These are phyloP conservation scores for Lactarius pseudohatsudake DNA, from an alignment of 768 basidiomycete genomes.

Conservation along the genomic window DNA sequence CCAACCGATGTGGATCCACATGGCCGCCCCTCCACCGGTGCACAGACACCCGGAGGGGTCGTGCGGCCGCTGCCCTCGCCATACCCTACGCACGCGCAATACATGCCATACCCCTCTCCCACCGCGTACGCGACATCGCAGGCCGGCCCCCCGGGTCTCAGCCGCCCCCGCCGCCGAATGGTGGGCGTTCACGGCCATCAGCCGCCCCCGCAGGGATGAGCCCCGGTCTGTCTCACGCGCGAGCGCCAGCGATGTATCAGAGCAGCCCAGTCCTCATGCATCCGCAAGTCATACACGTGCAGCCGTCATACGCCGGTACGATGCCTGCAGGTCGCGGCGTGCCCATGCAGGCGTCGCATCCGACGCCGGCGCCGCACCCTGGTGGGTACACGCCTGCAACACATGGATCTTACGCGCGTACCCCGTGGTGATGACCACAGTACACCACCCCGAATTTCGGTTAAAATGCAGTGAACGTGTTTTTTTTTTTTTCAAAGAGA, in stretches of 20 bases:
- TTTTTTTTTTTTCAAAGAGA: background rate
- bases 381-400: conserved; percentile 24
- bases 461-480: conserved; percentile 7
- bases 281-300: conserved; percentile 38
- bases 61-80: conserved; percentile 62
- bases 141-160: conserved; percentile 42
- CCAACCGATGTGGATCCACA: conserved; percentile 56
- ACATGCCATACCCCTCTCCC: conserved; percentile 65
- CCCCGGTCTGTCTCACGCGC: conserved; percentile 57
- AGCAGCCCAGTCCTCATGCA: conserved; percentile 70
- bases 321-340: conserved; percentile 41
- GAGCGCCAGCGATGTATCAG: conserved; percentile 54
- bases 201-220: conserved; percentile 52
- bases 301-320: conserved; percentile 36
- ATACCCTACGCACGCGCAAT: conserved; percentile 51
- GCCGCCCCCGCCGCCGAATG: conserved; percentile 39
- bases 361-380: conserved; percentile 31
- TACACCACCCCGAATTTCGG: background rate
- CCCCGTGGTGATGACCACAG: conserved; percentile 9
- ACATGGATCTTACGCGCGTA: conserved; percentile 18
- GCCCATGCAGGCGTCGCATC: conserved; percentile 42
- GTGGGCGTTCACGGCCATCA: conserved; percentile 43
- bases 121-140: conserved; percentile 44
- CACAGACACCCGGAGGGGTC: conserved; percentile 50
- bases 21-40: conserved; percentile 45